Evolutionary conservation across 768 basidiomycete species (phyloP), one percentile per base, ranked within the genome.

Genomic region (Leucosporidium yakuticum): DNA sequence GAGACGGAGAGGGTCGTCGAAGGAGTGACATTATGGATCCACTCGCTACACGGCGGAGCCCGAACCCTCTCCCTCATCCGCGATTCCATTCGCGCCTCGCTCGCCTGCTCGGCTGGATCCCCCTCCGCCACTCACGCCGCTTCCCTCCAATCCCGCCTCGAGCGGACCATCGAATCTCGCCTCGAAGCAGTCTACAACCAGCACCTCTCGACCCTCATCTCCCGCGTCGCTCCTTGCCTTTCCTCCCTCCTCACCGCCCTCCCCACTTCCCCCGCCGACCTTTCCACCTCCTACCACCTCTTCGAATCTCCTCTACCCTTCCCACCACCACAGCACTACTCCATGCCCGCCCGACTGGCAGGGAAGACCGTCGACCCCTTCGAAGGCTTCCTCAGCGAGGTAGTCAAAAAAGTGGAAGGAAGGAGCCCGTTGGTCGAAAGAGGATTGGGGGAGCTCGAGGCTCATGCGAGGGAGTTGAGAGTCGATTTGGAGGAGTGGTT

Each of bases 271-370:
- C 31, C 9, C 1, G 36, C 49, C 7, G 73, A 75, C 59, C 51
- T 34, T 25, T 62, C 69, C 15, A 57, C 69, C 0, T 58, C 68
- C 0, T 2, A 25, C 2, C 74, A 70, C 65, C 54, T 73, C 19
- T 74, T 72, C 65, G 69, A 71, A 0, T n/a, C 47, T 19, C 63
- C 69, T 17, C 64, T 71, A 39, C 51, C 59, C 7, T 71, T 70
- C 54, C 67, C 74, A 0, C 32, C 63, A 11, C 23, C 59, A 23
- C 44, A 62, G 19, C 58, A 50, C 23, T 63, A 68, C 47, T 15
- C 60, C 12, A 27, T 27, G 49, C 59, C 39, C 7, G 12, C 9
- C 11, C 63, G 50, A 15, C 51, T 39, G 23, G 39, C n/a, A 48
- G 1, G 23, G 32, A 58, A 15, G 14, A 3, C 27, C 25, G 14